Evolutionary conservation across 495 filamentous ascomycete genomes (phyloP), one percentile per base, ranked within the genome.

Genomic region (Schizothecium vesticola): DNA sequence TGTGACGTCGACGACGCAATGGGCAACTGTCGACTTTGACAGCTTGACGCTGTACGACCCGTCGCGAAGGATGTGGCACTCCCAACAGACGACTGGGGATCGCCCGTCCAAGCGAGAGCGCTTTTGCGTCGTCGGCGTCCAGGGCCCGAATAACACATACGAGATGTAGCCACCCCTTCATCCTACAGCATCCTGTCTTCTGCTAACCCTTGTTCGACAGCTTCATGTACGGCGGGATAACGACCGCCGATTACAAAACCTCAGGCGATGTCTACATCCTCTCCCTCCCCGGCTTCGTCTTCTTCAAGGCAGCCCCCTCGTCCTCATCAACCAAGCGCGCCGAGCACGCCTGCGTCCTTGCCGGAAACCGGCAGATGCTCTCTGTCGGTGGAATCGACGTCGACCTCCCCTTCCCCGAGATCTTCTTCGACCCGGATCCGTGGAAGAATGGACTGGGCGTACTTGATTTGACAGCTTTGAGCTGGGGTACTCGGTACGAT

Each of bases 261-360:
- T 71, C 71, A 11, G 36, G 69, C 10, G 73, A 77, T 9, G 75
- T 81, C 19, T 72, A 79, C 56, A 74, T 83, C 16, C 75, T 83
- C 12, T 80, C 80, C 33, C 72, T 83, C 2, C 81, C 81, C 1
- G 80, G 80, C 51, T 83, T 82, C 63, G 67, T 75, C 57, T 83
- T 81, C 71, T 78, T 81, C 64, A 71, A 73, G 61, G 78, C 75
- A 21, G n/a, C 43, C 5, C 43, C 43, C 1, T 36, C 74, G 0
- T 59, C 31, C 6, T n/a, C 67, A 0, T 75, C 70, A 2, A 77
- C 78, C 4, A 63, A 71, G 10, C 75, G 79, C 1, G 74, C 70
- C 8, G 74, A 77, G 16, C 77, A 79, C 59, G 72, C 68, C 26
- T 81, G 78, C 59, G 72, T 70, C 11, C 59, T 79, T 8, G 69